Evolutionary conservation across 495 filamentous ascomycete species (phyloP), one percentile per base, ranked within the genome.

Genomic region (Corynascus novoguineensis): DNA sequence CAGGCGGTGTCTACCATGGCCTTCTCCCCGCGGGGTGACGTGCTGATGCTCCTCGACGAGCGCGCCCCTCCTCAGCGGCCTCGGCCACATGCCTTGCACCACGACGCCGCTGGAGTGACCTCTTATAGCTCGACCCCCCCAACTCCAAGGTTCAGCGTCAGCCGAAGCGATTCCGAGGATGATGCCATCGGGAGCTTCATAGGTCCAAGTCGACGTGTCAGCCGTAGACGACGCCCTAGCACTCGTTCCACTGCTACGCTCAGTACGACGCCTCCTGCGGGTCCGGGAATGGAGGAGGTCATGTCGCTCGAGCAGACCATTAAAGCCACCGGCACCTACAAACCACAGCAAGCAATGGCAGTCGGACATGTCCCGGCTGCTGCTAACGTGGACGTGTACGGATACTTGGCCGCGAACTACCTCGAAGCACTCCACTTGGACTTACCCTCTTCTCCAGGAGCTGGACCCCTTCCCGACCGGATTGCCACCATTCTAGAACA

Each of bases 101-200:
- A 54, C 46, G 64, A 71, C 2, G 60, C 63, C 11, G 46, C 65
- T 1, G 56, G 66, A 9, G 54, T 66, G 10, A 63, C 70, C 22
- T 73, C 76, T 0, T 77, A 74, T 49, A 72, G 67, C 57, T 74
- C 74, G 1, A 77, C 70, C 49, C 71, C 73, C 31, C 66, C 61
- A 35, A 73, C 70, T 4, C 74, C 76, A 14, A 61, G 73, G 61
- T 67, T 82, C 54, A 71, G 74, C 58, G 70, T 83, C 37, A 87
- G 83, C 61, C 78, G 81, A 35, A 87, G 83, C 64, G 83, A 85
- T 27, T 80, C 80, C 3, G 86, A 90, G 62, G 85, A 88, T 48
- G 81, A 82, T 50, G 77, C 79, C 12, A 78, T 85, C 50, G 84
- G 84, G 22, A 81, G 76, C 53, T 81, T 83, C 45, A 65, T 86